Conservation (phyloP, 2,329 filamentous ascomycete genomes). For the Arthrobotrys sinensis region DNA sequence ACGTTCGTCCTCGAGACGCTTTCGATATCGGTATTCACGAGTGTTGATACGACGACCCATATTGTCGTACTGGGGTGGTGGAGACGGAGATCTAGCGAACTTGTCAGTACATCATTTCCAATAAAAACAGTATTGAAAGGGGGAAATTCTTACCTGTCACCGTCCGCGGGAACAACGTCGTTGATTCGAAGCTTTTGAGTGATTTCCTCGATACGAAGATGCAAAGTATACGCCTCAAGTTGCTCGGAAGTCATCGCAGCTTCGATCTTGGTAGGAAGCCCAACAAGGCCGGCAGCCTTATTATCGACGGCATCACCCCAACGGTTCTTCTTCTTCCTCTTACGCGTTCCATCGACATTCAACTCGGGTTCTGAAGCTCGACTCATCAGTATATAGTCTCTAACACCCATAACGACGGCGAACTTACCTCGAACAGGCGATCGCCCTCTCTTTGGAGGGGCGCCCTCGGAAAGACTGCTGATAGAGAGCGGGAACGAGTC, state of each 20-base stretch:
- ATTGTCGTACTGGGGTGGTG: slow-evolving; percentile 97
- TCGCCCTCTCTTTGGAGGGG: slow-evolving; percentile 84
- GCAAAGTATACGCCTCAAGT: slow-evolving; percentile 95
- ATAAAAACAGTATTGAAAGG: slow-evolving; percentile 32
- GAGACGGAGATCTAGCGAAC: slow-evolving; percentile 85
- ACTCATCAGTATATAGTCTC: background rate
- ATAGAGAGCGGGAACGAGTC: slow-evolving; percentile 62
- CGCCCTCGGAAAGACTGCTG: slow-evolving; percentile 66
- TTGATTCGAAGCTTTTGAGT: slow-evolving; percentile 99
- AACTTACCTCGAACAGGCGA: slow-evolving; percentile 85
- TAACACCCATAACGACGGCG: slow-evolving; percentile 31
- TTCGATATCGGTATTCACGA: slow-evolving; percentile 97
- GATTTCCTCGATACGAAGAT: slow-evolving; percentile 98
- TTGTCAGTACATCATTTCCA: slow-evolving; percentile 1
- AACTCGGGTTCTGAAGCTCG: slow-evolving; percentile 68
- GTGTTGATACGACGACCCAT: slow-evolving; percentile 99
- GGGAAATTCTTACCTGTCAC: slow-evolving; percentile 81
- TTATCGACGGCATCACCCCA: slow-evolving; percentile 99
- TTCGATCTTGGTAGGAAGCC: slow-evolving; percentile 93
- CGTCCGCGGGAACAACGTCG: slow-evolving; percentile 97
- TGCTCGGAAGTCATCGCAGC: slow-evolving; percentile 99
- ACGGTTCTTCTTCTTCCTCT: slow-evolving; percentile 97
- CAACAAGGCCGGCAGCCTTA: slow-evolving; percentile 98
- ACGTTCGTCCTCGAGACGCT: slow-evolving; percentile 97
- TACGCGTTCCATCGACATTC: slow-evolving; percentile 80